Evolutionary conservation across 169 alveolate species (phyloP), one percentile per base, ranked within the genome.

Genomic region (Toxoplasma gondii): DNA sequence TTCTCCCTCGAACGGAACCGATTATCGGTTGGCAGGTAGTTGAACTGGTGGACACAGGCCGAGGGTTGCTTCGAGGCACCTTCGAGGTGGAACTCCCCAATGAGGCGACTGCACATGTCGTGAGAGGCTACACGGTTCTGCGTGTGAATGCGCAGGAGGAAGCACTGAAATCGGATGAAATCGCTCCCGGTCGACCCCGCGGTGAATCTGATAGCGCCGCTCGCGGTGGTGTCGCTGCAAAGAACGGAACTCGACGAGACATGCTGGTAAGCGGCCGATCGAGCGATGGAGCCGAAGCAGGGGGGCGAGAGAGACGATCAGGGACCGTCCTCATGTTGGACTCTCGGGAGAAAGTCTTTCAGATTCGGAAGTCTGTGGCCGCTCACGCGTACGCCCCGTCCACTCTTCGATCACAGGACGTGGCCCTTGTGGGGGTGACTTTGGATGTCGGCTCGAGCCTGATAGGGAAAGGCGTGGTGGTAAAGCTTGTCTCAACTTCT

Each of bases 301-400:
- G 10, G 29, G 78, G 34, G 27, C 36, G 34, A 64, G 78, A 29
- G 78, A 64, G 78, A 19, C n/a, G 9, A 17, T 0, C 78, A 64
- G 87, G 87, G 53, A 78, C 53, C 0, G 44, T 44, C 9, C 87
- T 78, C 34, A 78, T 78, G 87, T 41, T 78, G 45, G 87, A 78
- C 34, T 34, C 87, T 22, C 87, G 43, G 45, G 87, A 78, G 44
- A 19, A 78, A 34, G 34, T 78, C 39, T 24, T 78, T 24, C 41
- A 78, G 29, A 34, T 39, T 39, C 87, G 87, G 31, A 78, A 39
- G 45, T 78, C 87, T 34, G 87, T 78, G 53, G 87, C 87, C 34
- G 87, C 24, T 22, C 87, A n/a, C 44, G 53, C 45, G 29, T 78
- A 78, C 24, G 87, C 53, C 45, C 87, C 87, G 0, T 34, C 87